Conservation (phyloP, 495 filamentous ascomycete species). For the Aspergillus cavernicola region DNA sequence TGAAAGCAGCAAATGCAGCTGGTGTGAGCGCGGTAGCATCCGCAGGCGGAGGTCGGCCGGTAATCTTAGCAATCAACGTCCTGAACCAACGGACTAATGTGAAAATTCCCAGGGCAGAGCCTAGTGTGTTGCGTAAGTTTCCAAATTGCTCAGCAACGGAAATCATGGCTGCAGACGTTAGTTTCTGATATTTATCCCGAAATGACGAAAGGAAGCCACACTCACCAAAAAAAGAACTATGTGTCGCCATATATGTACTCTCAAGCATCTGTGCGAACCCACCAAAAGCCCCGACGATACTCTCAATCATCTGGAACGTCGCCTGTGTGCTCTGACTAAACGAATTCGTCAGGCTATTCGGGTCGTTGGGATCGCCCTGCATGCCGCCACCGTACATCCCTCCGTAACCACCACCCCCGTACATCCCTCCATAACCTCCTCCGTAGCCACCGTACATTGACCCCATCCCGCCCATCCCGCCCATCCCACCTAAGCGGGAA, state of each 20-base stretch:
- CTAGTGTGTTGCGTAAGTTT: constrained; percentile 88
- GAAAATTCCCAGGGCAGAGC: constrained; percentile 92
- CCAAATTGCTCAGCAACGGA: constrained; percentile 96
- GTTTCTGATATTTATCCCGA: constrained; percentile 1
- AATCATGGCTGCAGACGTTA: constrained; percentile 73
- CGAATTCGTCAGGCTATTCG: constrained; percentile 83
- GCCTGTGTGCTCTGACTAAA: constrained; percentile 90
- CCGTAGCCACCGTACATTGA: constrained; percentile 54
- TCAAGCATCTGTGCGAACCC: constrained; percentile 99
- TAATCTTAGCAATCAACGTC: constrained; percentile 85
- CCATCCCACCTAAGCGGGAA: constrained; percentile 61
- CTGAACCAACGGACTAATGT: constrained; percentile 92
- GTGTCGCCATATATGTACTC: constrained; percentile 99
- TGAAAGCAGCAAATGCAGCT: constrained; percentile 83
- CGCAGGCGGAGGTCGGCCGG: constrained; percentile 86
- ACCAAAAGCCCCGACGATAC: constrained; percentile 92
- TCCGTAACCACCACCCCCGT: constrained; percentile 48
- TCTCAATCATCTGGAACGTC: constrained; percentile 99
- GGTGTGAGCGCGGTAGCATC: constrained; percentile 83
- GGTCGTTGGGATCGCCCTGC: constrained; percentile 75
- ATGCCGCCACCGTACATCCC: constrained; percentile 50
- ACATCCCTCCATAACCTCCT: constrained; percentile 52
- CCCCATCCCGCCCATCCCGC: constrained; percentile 54
- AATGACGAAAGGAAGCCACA: too few species aligned
- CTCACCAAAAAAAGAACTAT: constrained; percentile 97